phyloP scores from a whole-genome alignment of 106 monocot genomes.

The Dioscorea dumetorum region DNA sequence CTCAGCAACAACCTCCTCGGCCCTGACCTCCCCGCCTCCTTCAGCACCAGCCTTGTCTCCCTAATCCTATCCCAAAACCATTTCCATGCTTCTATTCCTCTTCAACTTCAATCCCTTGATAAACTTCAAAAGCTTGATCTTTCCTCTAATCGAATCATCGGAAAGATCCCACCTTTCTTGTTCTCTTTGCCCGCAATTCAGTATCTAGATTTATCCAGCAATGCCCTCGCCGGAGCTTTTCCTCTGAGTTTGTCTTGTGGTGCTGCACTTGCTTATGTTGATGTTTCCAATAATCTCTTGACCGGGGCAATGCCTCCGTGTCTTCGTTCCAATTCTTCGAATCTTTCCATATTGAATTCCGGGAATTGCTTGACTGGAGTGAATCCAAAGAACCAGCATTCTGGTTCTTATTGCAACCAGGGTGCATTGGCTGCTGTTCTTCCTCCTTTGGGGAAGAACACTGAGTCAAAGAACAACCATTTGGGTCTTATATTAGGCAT shows the following conservation, averaged over 20 bases:
- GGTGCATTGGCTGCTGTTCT: conserved; percentile 63
- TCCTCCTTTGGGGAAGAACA: conserved; percentile 23
- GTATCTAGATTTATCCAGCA: conserved; percentile 47
- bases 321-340: conserved; percentile 30
- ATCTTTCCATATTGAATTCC: conserved; percentile 29
- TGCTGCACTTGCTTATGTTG: conserved; percentile 29
- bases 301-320: conserved; percentile 59
- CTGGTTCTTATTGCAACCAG: conserved; percentile 45
- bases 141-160: conserved; percentile 45
- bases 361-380: conserved; percentile 56
- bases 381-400: conserved; percentile 39
- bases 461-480: conserved; percentile 29
- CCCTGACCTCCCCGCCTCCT: conserved; percentile 33
- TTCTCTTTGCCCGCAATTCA: conserved; percentile 46
- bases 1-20: conserved; percentile 43
- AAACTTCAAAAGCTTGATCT: conserved; percentile 49
- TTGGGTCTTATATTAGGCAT: conserved; percentile 47
- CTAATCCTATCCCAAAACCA: conserved; percentile 39
- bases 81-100: conserved; percentile 24
- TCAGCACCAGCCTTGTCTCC: conserved; percentile 8
- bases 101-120: conserved; percentile 9
- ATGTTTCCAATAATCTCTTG: conserved; percentile 62
- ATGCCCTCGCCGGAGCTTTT: conserved; percentile 46
- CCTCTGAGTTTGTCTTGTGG: conserved; percentile 34
- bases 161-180: conserved; percentile 46